Evolutionary conservation across 257 asterid species (phyloP).

Genomic region (Hygrophila difformis): DNA sequence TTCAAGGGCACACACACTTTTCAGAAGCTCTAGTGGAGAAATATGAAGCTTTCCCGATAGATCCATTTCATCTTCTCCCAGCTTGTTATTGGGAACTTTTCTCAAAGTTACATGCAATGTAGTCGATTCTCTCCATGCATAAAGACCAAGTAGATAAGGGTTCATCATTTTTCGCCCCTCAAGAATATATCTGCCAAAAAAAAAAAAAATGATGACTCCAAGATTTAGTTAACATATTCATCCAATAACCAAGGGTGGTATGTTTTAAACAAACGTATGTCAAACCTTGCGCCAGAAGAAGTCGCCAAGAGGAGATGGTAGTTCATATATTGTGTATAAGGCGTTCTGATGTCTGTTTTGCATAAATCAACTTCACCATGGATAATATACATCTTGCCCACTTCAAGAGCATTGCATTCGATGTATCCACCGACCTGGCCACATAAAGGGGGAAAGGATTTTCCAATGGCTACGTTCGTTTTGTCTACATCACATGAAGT

Average conservation of each 20-base stretch:
- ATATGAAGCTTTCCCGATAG: constrained; percentile 37
- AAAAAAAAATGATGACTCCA: too few species aligned
- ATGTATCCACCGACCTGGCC: constrained; percentile 43
- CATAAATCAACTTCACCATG: constrained; percentile 45
- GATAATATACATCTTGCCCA: constrained; percentile 27
- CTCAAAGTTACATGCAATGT: constrained; percentile 35
- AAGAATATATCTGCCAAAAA: constrained; percentile 40
- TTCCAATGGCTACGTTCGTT: background rate
- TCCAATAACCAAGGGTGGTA: background rate
- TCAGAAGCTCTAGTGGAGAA: constrained; percentile 35
- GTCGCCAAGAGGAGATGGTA: constrained; percentile 39
- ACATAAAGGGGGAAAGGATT: constrained; percentile 12
- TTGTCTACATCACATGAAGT: background rate
- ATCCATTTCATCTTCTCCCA: constrained; percentile 13
- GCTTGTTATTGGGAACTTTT: constrained; percentile 16
- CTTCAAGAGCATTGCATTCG: constrained; percentile 28
- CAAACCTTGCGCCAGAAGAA: constrained; percentile 55
- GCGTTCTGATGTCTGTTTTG: constrained; percentile 33
- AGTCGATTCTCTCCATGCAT: constrained; percentile 44
- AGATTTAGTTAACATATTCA: background rate
- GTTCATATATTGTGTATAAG: constrained; percentile 54
- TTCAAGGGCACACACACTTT: constrained; percentile 17
- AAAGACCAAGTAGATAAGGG: constrained; percentile 32
- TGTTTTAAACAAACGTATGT: background rate
- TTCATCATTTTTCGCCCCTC: constrained; percentile 55